Conservation (phyloP, 176 grass and related monocot genomes). For the Triticum monococcum region DNA sequence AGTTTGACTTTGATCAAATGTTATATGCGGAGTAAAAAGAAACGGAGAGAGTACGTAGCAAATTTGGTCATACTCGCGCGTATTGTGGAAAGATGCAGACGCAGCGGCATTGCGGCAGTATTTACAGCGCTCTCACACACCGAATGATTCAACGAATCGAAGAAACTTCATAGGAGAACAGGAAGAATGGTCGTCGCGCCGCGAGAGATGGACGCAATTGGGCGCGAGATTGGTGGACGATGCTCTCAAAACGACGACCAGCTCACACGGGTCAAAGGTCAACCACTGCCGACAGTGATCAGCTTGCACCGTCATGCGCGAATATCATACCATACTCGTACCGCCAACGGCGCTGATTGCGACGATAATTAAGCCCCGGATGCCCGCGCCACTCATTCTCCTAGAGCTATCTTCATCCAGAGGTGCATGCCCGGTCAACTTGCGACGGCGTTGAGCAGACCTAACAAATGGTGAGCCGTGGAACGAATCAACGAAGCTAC, state of each 20-base stretch:
- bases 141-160: not conserved
- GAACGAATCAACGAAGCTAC: slow-evolving; percentile 26
- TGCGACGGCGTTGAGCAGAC: not conserved
- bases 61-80: not conserved
- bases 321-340: slow-evolving; percentile 1
- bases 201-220: not conserved
- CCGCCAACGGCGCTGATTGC: not conserved
- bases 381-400: slow-evolving; percentile 5
- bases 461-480: not conserved
- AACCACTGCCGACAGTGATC: slow-evolving; percentile 25
- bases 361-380: not conserved
- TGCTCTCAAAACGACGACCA: not conserved
- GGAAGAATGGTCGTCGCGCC: not conserved
- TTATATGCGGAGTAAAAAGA: too few species aligned
- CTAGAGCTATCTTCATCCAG: not conserved
- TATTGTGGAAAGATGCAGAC: not conserved
- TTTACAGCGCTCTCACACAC: not conserved
- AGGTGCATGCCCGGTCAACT: slow-evolving; percentile 20
- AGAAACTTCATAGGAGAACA: not conserved
- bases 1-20: too few species aligned
- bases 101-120: not conserved
- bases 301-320: not conserved
- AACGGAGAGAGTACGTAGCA: not conserved
- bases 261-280: slow-evolving; percentile 16
- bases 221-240: not conserved